Evolutionary conservation across 352 stramenopile genomes (phyloP).

Genomic region (Phytopythium litorale): DNA sequence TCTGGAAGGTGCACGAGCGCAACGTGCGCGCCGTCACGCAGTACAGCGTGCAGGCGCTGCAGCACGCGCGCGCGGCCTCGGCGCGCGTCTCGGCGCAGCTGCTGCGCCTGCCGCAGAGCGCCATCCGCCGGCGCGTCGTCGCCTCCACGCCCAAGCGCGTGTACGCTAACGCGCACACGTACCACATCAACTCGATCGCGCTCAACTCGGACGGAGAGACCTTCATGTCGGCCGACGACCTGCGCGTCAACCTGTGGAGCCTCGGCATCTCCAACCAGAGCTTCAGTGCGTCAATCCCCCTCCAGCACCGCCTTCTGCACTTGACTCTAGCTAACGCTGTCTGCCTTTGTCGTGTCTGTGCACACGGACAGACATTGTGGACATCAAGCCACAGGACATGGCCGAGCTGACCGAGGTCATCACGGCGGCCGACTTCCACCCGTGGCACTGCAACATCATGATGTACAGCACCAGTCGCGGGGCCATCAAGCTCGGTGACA

Average conservation of each 20-base stretch:
- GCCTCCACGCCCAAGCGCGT: slow-evolving; percentile 80
- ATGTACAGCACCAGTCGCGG: slow-evolving; percentile 94
- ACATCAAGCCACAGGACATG: slow-evolving; percentile 97
- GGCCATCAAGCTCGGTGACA: slow-evolving; percentile 91
- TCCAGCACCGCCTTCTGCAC: not conserved
- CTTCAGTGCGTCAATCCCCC: slow-evolving; percentile 66
- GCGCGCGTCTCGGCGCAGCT: slow-evolving; percentile 21
- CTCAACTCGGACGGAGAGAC: slow-evolving; percentile 94
- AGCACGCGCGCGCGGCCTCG: slow-evolving; percentile 17
- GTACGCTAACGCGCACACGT: slow-evolving; percentile 94
- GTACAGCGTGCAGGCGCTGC: slow-evolving; percentile 50
- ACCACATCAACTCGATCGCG: slow-evolving; percentile 97
- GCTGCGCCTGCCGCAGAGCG: slow-evolving; percentile 56
- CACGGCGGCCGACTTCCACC: slow-evolving; percentile 93
- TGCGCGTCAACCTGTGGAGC: slow-evolving; percentile 96
- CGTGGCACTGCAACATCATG: slow-evolving; percentile 92
- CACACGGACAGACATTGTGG: slow-evolving; percentile 84
- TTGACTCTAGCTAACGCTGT: not conserved
- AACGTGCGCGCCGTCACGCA: slow-evolving; percentile 73
- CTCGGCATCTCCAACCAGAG: slow-evolving; percentile 87
- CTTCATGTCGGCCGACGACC: slow-evolving; percentile 95
- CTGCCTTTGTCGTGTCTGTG: not conserved
- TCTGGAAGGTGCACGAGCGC: slow-evolving; percentile 92
- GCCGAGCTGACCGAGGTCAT: slow-evolving; percentile 97
- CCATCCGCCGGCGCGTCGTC: slow-evolving; percentile 53